Evolutionary conservation across 2,329 filamentous ascomycete genomes (phyloP).

Genomic region (Ascochyta fabae): DNA sequence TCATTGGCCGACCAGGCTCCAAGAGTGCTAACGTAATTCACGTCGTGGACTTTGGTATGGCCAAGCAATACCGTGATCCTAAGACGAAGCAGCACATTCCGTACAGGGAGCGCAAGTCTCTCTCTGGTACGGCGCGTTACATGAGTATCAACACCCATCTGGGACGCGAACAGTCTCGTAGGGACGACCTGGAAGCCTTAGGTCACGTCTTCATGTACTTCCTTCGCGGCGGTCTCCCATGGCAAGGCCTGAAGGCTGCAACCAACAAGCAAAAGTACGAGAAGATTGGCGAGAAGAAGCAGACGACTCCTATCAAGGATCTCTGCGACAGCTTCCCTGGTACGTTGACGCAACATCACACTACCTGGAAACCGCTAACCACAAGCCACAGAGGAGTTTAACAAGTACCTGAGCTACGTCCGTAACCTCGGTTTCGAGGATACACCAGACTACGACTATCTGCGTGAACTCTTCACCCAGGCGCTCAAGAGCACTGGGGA

Average conservation of each 20-base stretch:
- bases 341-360: conserved; percentile 44
- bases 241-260: conserved; percentile 72
- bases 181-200: conserved; percentile 91
- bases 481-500: conserved; percentile 93
- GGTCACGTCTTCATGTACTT: conserved; percentile 76
- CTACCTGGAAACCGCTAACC: conserved; percentile 35
- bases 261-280: conserved; percentile 97
- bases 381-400: conserved; percentile 77
- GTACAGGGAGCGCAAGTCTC: conserved; percentile 93
- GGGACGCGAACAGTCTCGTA: conserved; percentile 91
- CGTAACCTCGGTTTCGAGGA: conserved; percentile 98
- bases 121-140: conserved; percentile 95
- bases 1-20: conserved; percentile 89
- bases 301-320: conserved; percentile 95
- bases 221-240: conserved; percentile 68
- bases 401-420: conserved; percentile 96
- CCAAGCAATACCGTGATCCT: conserved; percentile 97
- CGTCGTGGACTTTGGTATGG: conserved; percentile 99
- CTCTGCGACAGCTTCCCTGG: conserved; percentile 92
- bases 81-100: conserved; percentile 99
- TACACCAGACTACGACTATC: conserved; percentile 96
- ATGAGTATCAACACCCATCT: conserved; percentile 99
- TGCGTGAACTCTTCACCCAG: conserved; percentile 94
- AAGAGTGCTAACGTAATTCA: conserved; percentile 98
- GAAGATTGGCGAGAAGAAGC: conserved; percentile 99